These are phyloP conservation scores for Emydomyces testavorans DNA, from an alignment of 2,329 filamentous ascomycete species.

Conservation along the genomic window DNA sequence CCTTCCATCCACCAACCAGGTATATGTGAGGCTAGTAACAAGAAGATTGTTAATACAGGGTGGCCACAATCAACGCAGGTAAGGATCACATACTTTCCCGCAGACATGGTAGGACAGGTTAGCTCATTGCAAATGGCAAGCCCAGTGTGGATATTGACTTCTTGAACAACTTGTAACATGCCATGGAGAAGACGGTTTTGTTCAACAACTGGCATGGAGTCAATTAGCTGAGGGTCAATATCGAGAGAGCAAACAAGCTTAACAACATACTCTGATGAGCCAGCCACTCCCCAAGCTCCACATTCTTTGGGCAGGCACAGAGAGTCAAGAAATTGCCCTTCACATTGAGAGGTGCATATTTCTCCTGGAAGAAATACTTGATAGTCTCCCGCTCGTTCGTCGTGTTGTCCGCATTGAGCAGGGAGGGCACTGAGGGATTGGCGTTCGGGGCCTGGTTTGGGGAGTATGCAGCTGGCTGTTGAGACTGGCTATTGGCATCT, in stretches of 20 bases:
- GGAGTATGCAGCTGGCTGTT: neutral
- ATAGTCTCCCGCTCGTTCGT: constrained; percentile 32
- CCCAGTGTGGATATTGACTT: constrained; percentile 65
- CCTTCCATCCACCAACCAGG: constrained; percentile 81
- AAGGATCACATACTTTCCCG: constrained; percentile 61
- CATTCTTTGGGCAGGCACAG: constrained; percentile 81
- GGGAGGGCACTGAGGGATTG: constrained; percentile 29
- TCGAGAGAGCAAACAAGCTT: neutral
- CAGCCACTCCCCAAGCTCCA: constrained; percentile 91
- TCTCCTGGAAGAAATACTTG: constrained; percentile 43
- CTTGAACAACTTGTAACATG: constrained; percentile 79
- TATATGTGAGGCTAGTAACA: constrained; percentile 68
- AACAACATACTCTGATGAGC: constrained; percentile 67
- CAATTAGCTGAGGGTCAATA: neutral
- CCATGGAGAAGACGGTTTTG: constrained; percentile 82
- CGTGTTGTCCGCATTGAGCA: constrained; percentile 28
- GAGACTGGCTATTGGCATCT: neutral
- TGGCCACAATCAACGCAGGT: neutral
- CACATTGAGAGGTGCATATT: constrained; percentile 68
- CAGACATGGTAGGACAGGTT: constrained; percentile 84
- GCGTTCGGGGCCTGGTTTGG: constrained; percentile 19
- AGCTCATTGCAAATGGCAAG: constrained; percentile 70
- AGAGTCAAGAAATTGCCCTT: constrained; percentile 97
- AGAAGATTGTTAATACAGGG: neutral
- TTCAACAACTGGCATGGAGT: constrained; percentile 59